Conservation (phyloP, 768 basidiomycete species). For the Phlebiopsis gigantea region DNA sequence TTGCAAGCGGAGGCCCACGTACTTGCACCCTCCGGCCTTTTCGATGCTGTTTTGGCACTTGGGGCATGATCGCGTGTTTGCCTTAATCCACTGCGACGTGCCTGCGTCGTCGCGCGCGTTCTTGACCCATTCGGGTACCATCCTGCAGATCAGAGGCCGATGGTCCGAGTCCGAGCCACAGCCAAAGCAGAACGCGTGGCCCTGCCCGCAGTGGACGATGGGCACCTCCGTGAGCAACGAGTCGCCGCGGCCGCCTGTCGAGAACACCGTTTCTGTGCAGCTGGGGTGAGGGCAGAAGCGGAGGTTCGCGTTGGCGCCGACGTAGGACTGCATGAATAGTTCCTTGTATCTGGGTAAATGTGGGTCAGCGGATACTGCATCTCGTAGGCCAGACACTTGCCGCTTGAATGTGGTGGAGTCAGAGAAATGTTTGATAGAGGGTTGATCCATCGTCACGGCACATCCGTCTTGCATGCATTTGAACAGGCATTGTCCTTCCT, state of each 20-base stretch:
- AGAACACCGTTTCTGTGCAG: constrained; percentile 89
- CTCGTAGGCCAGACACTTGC: background rate
- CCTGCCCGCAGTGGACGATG: constrained; percentile 77
- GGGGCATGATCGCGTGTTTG: constrained; percentile 95
- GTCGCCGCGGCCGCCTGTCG: constrained; percentile 60
- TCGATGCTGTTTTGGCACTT: constrained; percentile 97
- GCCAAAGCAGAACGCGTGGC: constrained; percentile 91
- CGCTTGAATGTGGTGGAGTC: constrained; percentile 30
- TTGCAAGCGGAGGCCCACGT: constrained; percentile 31
- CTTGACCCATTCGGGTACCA: constrained; percentile 89
- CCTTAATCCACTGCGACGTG: constrained; percentile 99
- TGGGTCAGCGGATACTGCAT: background rate
- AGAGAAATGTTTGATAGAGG: constrained; percentile 50
- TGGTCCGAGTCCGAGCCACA: constrained; percentile 87
- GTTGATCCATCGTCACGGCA: constrained; percentile 54
- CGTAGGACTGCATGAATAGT: constrained; percentile 84
- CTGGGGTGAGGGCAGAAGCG: constrained; percentile 94
- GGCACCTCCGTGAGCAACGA: constrained; percentile 80
- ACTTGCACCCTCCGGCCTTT: constrained; percentile 99
- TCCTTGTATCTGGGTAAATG: constrained; percentile 47
- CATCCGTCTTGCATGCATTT: constrained; percentile 82
- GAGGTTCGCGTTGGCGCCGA: constrained; percentile 74
- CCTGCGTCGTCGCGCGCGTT: constrained; percentile 97
- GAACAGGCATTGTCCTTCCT: constrained; percentile 68
- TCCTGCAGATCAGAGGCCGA: constrained; percentile 83